Evolutionary conservation across 1,139 yeast genomes (phyloP), one percentile per base, ranked within the genome.

Genomic region (Pichiaceae sp.): DNA sequence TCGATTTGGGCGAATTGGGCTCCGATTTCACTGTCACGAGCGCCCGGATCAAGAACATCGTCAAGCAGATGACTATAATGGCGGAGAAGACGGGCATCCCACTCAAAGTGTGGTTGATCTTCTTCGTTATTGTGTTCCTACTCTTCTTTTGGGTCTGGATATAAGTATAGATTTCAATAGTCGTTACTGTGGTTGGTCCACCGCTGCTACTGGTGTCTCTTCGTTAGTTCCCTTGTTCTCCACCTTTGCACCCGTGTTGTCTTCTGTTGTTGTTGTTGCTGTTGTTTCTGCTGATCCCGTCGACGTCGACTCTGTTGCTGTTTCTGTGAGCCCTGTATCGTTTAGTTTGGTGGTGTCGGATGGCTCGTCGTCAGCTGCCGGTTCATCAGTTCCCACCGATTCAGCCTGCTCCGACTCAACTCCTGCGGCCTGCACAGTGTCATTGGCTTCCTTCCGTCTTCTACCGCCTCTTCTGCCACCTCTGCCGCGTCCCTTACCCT

Each of bases 121-220:
- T 87, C 42, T 80, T 85, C 56, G 60, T 58, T 24, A 50, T 83
- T 16, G 76, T 87, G 9, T 65, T 72, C 35, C 46, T 83, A 42
- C 64, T 82, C 53, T 89, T 87, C 59, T 76, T 85, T 58, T 80
- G 80, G 69, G 87, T 86, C n/a, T 83, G 96, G 95, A 50, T 77
- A 37, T 63, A 66, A 11, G 43, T 74, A 55, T 47, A n/a, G 11
- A 19, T 9, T 20, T 7, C 3, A 17, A 18, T 15, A 12, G 25
- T 21, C 14, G 30, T 8, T 12, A 21, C 25, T 21, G 12, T 21
- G 25, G 25, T 12, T n/a, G n/a, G n/a, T n/a, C n/a, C n/a, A n/a
- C n/a, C n/a, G n/a, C n/a, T n/a, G n/a, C n/a, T n/a, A n/a, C n/a
- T n/a, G n/a, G n/a, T n/a, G n/a, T n/a, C n/a, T n/a, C n/a, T n/a